phyloP scores from a whole-genome alignment of 2,329 filamentous ascomycete species.

The Paracoccidioides lutzii region DNA sequence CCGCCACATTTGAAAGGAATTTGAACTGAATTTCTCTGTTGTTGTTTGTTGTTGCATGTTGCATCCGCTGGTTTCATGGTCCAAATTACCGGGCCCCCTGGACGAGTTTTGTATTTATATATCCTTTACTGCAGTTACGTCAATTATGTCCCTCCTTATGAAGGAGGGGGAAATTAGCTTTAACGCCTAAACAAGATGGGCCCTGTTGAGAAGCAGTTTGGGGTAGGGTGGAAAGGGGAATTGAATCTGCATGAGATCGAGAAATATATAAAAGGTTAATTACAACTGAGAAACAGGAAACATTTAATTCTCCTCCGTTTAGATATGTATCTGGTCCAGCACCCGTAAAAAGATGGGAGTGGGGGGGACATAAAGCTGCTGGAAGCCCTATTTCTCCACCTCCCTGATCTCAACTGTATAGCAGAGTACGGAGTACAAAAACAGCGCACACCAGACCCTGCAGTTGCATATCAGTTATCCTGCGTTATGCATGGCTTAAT shows the following conservation, averaged over 20 bases:
- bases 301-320: too few species aligned
- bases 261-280: too few species aligned
- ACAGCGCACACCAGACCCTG: neutral
- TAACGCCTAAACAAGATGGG: neutral
- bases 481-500: slow-evolving; percentile 1
- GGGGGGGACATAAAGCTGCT: too few species aligned
- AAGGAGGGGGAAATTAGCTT: neutral
- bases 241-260: too few species aligned
- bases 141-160: neutral
- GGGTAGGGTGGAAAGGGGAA: neutral
- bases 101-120: neutral
- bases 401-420: neutral
- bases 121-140: neutral
- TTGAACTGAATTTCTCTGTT: neutral
- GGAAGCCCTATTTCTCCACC: neutral
- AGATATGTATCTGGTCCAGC: too few species aligned
- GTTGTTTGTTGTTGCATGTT: neutral
- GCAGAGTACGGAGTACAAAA: neutral
- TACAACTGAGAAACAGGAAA: too few species aligned
- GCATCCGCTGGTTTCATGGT: neutral
- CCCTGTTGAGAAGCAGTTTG: too few species aligned
- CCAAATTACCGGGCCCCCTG: neutral
- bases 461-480: neutral
- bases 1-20: neutral
- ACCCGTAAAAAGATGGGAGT: too few species aligned